Percentiles rank a stretch among this genome's conserved stretches.
phyloP scores from a whole-genome alignment of 306 rosid genomes.

The Fagus sylvatica region DNA sequence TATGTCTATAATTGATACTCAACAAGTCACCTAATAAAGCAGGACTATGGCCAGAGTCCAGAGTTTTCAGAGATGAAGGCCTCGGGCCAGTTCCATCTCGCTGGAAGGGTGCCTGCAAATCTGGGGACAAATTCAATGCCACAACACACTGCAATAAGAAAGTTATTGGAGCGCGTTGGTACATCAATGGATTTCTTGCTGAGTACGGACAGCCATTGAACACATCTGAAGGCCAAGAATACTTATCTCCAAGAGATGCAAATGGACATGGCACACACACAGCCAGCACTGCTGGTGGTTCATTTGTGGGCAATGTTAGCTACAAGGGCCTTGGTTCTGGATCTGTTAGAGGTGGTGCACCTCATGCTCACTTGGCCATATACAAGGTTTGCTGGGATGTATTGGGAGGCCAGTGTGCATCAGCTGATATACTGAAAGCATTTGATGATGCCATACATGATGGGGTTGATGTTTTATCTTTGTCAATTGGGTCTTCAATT shows the following conservation, averaged over 20 bases:
- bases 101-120: slow-evolving; percentile 51
- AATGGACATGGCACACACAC: slow-evolving; percentile 54
- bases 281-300: slow-evolving; percentile 48
- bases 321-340: slow-evolving; percentile 47
- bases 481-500: slow-evolving; percentile 38
- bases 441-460: slow-evolving; percentile 50
- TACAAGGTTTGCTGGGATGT: slow-evolving; percentile 57
- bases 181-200: slow-evolving; percentile 35
- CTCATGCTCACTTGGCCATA: slow-evolving; percentile 43
- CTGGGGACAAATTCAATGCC: slow-evolving; percentile 46
- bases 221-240: slow-evolving; percentile 22
- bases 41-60: slow-evolving; percentile 66
- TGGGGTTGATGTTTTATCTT: slow-evolving; percentile 51
- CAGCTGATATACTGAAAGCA: slow-evolving; percentile 49
- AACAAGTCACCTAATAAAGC: slow-evolving; percentile 1
- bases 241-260: slow-evolving; percentile 42
- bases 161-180: slow-evolving; percentile 59
- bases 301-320: slow-evolving; percentile 33
- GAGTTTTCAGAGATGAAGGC: slow-evolving; percentile 41
- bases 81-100: slow-evolving; percentile 47
- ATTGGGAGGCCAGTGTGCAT: slow-evolving; percentile 32
- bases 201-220: slow-evolving; percentile 40
- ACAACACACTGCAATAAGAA: slow-evolving; percentile 45
- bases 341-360: slow-evolving; percentile 51
- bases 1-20: background rate